Conservation (phyloP, 192 early-diverging fungal species). For the Podila verticillata region DNA sequence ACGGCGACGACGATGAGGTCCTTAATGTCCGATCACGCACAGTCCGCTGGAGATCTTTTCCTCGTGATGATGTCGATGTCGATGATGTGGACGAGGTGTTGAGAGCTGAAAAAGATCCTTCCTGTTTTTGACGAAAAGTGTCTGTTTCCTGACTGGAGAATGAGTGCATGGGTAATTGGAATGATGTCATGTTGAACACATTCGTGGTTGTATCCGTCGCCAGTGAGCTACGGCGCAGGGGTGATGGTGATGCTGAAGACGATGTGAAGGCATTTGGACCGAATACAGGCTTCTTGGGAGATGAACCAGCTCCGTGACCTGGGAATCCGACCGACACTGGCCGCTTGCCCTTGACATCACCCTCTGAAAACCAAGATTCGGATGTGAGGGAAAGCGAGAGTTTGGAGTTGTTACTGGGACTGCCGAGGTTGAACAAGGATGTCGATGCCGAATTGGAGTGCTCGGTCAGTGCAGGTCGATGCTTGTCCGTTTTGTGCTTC, state of each 20-base stretch:
- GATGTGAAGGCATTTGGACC: not conserved
- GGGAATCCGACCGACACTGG: not conserved
- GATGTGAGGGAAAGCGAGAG: constrained; percentile 8
- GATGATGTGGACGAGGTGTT: not conserved
- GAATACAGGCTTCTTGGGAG: not conserved
- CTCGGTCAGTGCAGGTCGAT: not conserved
- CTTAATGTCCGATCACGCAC: not conserved
- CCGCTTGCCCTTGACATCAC: constrained; percentile 25
- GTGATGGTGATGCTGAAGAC: not conserved
- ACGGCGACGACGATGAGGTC: constrained; percentile 3
- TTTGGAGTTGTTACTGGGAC: constrained; percentile 11
- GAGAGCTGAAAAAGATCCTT: not conserved
- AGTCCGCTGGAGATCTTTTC: not conserved
- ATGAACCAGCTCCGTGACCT: not conserved
- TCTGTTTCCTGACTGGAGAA: not conserved
- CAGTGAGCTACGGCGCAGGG: constrained; percentile 1
- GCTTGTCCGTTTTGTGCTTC: constrained; percentile 24
- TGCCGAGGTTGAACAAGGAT: constrained; percentile 15
- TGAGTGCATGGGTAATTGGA: constrained; percentile 1
- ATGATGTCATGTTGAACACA: not conserved
- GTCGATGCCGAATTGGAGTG: not conserved
- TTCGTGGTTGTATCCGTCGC: not conserved
- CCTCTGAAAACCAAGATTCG: not conserved
- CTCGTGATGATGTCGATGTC: not conserved
- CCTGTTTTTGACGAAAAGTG: not conserved